Percentiles rank a stretch among this genome's conserved stretches.
Evolutionary conservation across 768 basidiomycete species (phyloP).

Genomic region (Xerocomellus intermedius): DNA sequence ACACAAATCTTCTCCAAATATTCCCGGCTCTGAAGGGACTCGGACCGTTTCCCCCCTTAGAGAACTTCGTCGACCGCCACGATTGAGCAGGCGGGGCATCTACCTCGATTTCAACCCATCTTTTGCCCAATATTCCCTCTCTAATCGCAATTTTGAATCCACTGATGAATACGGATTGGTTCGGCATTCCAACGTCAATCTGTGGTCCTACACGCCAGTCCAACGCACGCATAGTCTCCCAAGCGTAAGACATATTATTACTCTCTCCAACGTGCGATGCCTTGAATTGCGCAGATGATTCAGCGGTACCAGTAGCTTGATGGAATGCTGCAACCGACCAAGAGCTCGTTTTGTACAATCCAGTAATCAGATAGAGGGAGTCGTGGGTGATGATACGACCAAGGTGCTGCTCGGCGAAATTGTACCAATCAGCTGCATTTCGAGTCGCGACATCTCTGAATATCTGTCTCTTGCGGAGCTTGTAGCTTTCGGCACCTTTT

Average conservation of each 20-base stretch:
- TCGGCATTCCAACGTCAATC: not conserved
- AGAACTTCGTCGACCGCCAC: not conserved
- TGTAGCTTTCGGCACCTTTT: conserved; percentile 23
- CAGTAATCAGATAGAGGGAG: conserved; percentile 30
- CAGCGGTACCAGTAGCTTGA: not conserved
- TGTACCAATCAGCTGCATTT: conserved; percentile 28
- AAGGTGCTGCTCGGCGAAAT: conserved; percentile 18
- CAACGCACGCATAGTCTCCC: conserved; percentile 14
- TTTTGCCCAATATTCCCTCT: conserved; percentile 3
- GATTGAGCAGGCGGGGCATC: not conserved
- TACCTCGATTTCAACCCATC: not conserved
- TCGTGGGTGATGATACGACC: conserved; percentile 17
- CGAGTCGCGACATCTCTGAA: conserved; percentile 22
- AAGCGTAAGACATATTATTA: conserved; percentile 10
- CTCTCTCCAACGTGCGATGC: not conserved
- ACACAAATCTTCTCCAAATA: conserved; percentile 2
- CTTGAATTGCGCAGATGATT: conserved; percentile 18
- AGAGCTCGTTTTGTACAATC: conserved; percentile 2
- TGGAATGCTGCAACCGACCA: conserved; percentile 29
- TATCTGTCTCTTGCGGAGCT: conserved; percentile 15
- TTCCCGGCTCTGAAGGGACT: not conserved
- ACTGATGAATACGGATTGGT: conserved; percentile 25
- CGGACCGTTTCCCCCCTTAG: not conserved
- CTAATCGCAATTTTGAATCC: conserved; percentile 22
- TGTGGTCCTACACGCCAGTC: conserved; percentile 11